Conservation (phyloP, 805 yeast genomes). For the Torulaspora delbrueckii region DNA sequence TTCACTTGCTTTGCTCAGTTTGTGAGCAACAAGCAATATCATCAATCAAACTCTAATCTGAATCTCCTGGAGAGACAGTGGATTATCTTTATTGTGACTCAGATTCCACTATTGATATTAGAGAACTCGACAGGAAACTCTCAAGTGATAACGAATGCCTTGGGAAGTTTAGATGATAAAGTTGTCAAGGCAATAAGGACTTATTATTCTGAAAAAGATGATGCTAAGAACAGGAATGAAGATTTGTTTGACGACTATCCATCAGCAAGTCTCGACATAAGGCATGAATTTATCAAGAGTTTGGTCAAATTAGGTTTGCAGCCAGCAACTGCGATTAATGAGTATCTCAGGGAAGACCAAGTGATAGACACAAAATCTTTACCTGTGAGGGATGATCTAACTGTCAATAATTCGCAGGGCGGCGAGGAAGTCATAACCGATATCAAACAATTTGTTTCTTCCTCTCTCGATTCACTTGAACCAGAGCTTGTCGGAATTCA, state of each 20-base stretch:
- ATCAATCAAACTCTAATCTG: conserved; percentile 34
- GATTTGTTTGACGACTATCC: conserved; percentile 51
- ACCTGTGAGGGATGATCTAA: conserved; percentile 33
- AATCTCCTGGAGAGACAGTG: conserved; percentile 39
- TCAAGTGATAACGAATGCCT: conserved; percentile 24
- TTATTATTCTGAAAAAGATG: conserved; percentile 36
- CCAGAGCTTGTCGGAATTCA: conserved; percentile 35
- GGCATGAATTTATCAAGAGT: conserved; percentile 48
- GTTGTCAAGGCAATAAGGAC: conserved; percentile 32
- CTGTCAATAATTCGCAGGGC: conserved; percentile 32
- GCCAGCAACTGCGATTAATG: conserved; percentile 32
- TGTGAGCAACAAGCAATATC: conserved; percentile 42
- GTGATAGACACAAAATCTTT: conserved; percentile 35
- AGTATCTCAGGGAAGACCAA: conserved; percentile 39
- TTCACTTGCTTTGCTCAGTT: conserved; percentile 41
- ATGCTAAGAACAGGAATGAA: conserved; percentile 37
- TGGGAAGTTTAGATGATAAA: conserved; percentile 30
- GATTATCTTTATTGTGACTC: conserved; percentile 43
- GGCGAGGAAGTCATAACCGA: conserved; percentile 33
- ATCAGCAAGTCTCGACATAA: conserved; percentile 42
- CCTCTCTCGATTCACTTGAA: conserved; percentile 26
- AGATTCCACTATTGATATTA: conserved; percentile 43
- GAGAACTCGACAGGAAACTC: conserved; percentile 28
- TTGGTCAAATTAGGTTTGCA: conserved; percentile 41
- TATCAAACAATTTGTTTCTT: conserved; percentile 27